Base-by-base conservation (phyloP, 192 early-diverging fungal genomes). In the Rhizoclosmatium sp. region DNA sequence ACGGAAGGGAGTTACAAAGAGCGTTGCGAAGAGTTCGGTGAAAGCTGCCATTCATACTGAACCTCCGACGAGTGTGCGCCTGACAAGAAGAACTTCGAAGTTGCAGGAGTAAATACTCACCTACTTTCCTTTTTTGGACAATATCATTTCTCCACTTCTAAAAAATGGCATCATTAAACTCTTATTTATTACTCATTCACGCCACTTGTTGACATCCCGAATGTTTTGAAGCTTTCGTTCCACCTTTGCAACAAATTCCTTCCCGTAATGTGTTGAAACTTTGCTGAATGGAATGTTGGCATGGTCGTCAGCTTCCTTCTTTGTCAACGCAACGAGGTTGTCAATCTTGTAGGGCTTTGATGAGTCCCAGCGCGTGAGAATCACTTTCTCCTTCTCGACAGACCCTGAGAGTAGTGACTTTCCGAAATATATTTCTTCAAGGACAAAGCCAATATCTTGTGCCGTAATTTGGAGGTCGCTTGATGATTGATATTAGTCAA, bases 241-340 rank as follows among this genome's bases (percentile, higher is more conserved):
- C 1, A 92, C 88, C 51, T 76, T 82, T 41, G 83, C 80, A 1
- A 92, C 78, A 4, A 92, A 74, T 42, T 89, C 89, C 59, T 85
- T 51, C 4, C 85, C 83, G 79, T 94, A 94, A 44, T 86, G 73
- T 44, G 79, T 67, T 12, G 68, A 76, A 42, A 92, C 79, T 70
- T 87, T 78, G 62, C 86, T 82, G 0, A 74, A 31, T 2, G 86
- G 75, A 23, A 91, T 48, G 58, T 85, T 85, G 21, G 86, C 88
- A 78, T 93, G 92, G 56, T 80, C 81, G 23, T 85, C 84, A 4
- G 95, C 93, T 77, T 98, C 96, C 1, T 82, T 79, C 68, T 93
- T 93, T 16, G 95, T 95, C 88, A 99, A 77, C 69, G 94, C 92
- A 1, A 99, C 89, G 58, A 94, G 86, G 76, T 99, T 99, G 66